Evolutionary conservation across 768 basidiomycete genomes (phyloP).

Genomic region (Cubamyces sp.): DNA sequence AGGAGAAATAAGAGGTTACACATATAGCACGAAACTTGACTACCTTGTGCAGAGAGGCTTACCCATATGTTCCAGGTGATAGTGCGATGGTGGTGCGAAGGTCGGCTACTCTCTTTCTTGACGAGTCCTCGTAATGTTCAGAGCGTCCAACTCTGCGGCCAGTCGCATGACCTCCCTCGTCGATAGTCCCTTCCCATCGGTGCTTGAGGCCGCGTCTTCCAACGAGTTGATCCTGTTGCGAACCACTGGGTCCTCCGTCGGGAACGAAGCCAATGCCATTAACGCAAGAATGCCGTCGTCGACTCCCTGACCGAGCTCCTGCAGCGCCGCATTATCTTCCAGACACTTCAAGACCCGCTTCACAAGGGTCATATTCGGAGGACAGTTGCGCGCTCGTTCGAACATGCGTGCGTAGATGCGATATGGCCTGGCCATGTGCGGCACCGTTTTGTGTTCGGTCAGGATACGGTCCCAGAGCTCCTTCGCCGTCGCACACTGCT

Average conservation of each 20-base stretch:
- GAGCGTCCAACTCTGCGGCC: background rate
- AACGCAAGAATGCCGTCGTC: background rate
- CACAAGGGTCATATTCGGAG: background rate
- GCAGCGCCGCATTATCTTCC: background rate
- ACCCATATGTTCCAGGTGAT: no score
- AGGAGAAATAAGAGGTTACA: no score
- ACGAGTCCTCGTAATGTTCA: background rate
- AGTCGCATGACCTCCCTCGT: background rate
- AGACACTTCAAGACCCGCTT: background rate
- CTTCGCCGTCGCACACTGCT: background rate
- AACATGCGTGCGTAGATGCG: background rate
- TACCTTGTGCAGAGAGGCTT: no score
- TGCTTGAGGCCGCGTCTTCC: no score
- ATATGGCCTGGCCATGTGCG: background rate
- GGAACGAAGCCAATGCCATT: background rate
- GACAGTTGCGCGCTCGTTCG: background rate
- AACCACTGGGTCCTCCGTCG: background rate
- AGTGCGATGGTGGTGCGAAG: no score
- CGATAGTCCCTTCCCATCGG: no score
- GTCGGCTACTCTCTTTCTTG: background rate
- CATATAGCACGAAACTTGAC: no score
- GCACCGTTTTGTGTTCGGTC: background rate
- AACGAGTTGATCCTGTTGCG: background rate
- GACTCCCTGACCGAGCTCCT: background rate
- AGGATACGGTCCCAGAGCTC: conserved; percentile 2